Base-by-base conservation (phyloP, 768 basidiomycete genomes). In the Tulasnella sp. region DNA sequence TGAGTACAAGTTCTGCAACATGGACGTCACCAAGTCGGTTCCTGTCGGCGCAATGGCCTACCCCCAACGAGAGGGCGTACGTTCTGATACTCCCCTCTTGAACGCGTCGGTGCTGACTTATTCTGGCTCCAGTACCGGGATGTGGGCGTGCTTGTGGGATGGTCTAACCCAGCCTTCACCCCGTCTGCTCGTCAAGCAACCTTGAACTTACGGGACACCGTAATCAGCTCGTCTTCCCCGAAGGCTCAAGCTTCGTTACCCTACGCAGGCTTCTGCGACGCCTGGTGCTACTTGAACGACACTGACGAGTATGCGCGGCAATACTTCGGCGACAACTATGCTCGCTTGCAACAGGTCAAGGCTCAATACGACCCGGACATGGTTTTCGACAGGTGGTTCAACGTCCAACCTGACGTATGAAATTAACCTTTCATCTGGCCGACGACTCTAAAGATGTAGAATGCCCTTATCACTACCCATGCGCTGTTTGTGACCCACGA, bases 351-450 rank as follows among this genome's bases (percentile, higher is more conserved):
- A 32, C 25, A 27, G 27, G 31, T 62, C 29, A 62, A 62, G 53
- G 29, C 17, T 34, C 55, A 56, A 46, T 56, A 62, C 42, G 61
- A 62, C 29, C 61, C 61, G 2, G 48, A 48, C 2, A 54, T 43
- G 41, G 35, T 59, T 23, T 62, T 62, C 48, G 27, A 60, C 39
- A 61, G 58, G 43, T 60, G 61, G 61, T 62, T 60, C 46, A 32
- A 51, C 15, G 60, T 62, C 29, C 25, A 37, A 17, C 60, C 60
- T 25, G 57, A 15, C n/a, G 46, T 23, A 21, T 37, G 9, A 46
- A 23, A 11, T 4, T 25, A 17, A n/a, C n/a, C n/a, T n/a, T n/a
- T n/a, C n/a, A n/a, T n/a, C n/a, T n/a, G n/a, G n/a, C n/a, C n/a
- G n/a, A n/a, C n/a, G n/a, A n/a, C n/a, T n/a, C n/a, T n/a, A n/a